Evolutionary conservation across 495 filamentous ascomycete genomes (phyloP), one percentile per base, ranked within the genome.

Genomic region (Penicillium pancosmium): DNA sequence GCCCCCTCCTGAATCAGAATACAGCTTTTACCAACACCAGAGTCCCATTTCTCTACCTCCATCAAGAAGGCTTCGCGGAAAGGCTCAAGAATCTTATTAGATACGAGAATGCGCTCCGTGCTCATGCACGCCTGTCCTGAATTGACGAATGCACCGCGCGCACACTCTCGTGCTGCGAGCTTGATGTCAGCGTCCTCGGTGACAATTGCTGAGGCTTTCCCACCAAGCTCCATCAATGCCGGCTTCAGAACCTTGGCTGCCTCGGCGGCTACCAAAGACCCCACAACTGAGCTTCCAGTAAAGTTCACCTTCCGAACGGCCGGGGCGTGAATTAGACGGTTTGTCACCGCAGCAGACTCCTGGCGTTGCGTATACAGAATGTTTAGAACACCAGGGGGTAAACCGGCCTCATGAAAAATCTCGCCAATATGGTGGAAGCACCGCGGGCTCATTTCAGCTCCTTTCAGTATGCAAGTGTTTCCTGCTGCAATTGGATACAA

Each of bases 361-460:
- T 43, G 5, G n/a, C 40, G 40, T 16, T 43, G 6, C 7, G 40
- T 8, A 43, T 43, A 43, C 5, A 43, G 5, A 5, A 43, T 13
- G 15, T 43, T 43, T 13, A 43, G 40, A 4, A 43, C 40, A 7
- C 40, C 40, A 16, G 40, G 13, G 5, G 40, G 40, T 7, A 43
- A 13, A 8, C 40, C 40, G 4, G 40, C 40, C n/a, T 43, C 40
- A 13, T 43, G 40, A 16, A 43, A 43, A 5, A 43, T 43, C 13
- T 43, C 40, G 7, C 40, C 40, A 43, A 43, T 43, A n/a, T 43
- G 40, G n/a, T 43, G 40, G 40, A 43, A 43, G 40, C 40, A 43
- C 11, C 40, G 5, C 15, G 40, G 40, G 40, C 40, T 43, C 40
- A 43, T 43, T n/a, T 43, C 40, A 7, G 40, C 40, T 13, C 40